Percentiles rank a stretch among this genome's conserved stretches.
Conservation (phyloP, 1,284 basidiomycete species). For the Ceratobasidium sp. region DNA sequence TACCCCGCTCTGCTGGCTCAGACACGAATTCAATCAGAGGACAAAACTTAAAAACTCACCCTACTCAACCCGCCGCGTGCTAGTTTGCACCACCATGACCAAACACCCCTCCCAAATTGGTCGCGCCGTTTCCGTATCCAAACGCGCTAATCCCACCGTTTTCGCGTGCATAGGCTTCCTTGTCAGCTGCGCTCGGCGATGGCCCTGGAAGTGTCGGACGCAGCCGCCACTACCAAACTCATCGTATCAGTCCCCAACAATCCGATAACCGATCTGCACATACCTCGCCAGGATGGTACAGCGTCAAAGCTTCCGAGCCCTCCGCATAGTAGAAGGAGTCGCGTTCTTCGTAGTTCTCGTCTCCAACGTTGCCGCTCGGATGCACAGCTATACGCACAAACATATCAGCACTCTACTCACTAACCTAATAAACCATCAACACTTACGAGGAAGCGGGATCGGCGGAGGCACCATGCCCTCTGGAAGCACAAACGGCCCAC, state of each 20-base stretch:
- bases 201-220: slow-evolving; percentile 42
- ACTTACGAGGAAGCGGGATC: slow-evolving; percentile 46
- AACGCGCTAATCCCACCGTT: no score
- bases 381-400: slow-evolving; percentile 26
- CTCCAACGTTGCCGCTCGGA: slow-evolving; percentile 36
- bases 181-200: slow-evolving; percentile 17
- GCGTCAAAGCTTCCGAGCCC: slow-evolving; percentile 4
- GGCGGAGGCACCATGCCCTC: background rate
- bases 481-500: slow-evolving; percentile 36
- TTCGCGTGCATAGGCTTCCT: background rate
- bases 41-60: background rate
- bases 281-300: slow-evolving; percentile 42
- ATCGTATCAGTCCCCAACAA: background rate
- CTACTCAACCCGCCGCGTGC: background rate
- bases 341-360: slow-evolving; percentile 36
- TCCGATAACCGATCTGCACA: slow-evolving; percentile 3
- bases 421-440: background rate
- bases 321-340: slow-evolving; percentile 33
- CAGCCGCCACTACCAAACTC: slow-evolving; percentile 11
- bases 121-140: slow-evolving; percentile 3
- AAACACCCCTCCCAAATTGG: background rate
- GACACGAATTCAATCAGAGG: background rate
- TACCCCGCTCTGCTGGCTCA: background rate
- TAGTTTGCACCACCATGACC: background rate
- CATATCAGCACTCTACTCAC: background rate